Base-by-base conservation (phyloP, 345 rosid genomes). In the Corchorus capsularis region DNA sequence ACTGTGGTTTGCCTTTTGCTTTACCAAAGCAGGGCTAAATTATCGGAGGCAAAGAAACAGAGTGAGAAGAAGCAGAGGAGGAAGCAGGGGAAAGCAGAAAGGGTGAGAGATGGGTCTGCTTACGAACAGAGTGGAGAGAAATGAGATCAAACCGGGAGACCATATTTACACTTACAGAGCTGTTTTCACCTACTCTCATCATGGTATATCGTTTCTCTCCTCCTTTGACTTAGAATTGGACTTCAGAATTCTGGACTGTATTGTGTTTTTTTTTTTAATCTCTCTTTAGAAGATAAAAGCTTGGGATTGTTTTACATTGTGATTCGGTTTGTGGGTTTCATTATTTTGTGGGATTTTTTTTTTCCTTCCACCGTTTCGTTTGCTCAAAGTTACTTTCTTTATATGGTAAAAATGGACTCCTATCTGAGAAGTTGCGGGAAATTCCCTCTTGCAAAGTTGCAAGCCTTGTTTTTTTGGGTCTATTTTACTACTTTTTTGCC, bases 131-230 rank as follows among this genome's bases (percentile, higher is more conserved):
- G 85, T 86, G 41, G 98, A 92, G 79, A 88, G 89, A 77, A 81
- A 77, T 81, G 97, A 89, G 82, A 77, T 96, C 84, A 90, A 82
- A 53, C 81, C 98, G 39, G 99, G 99, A 45, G 97, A 93, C 83
- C 98, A 96, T 75, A 90, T 96, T 85, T 96, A 96, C 86, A 90
- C 97, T 85, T 96, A 96, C 89, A 87, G 97, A 79, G 99, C 97
- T 55, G 86, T 96, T 52, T 96, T 94, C 82, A 75, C 99, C 76
- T 94, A 96, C 81, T 94, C 99, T 82, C 98, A 96, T 79, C 99
- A 96, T 46, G 98, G 99, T 96, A 81, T 34, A 62, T 53, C 6
- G 6, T 37, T 50, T 16, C 53, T 60, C 65, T 78, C 13, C 62
- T 64, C 53, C 41, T 41, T 57, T 71, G 15, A 71, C 75, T 67